Percentiles rank a stretch among this genome's conserved stretches.
Evolutionary conservation across 1,139 yeast species (phyloP).

Genomic region (Candida buenavistaensis): DNA sequence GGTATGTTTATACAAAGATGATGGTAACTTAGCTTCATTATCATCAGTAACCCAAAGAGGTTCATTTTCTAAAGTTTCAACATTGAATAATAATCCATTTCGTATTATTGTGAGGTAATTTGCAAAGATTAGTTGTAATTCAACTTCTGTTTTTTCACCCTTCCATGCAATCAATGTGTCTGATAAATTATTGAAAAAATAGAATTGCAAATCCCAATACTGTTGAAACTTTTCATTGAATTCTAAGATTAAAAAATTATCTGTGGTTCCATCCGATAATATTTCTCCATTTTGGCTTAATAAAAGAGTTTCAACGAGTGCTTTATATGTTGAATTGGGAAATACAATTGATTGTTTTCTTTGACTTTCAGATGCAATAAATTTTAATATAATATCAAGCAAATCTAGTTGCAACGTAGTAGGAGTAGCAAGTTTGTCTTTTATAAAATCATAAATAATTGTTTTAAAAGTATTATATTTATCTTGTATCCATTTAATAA

Average conservation of each 20-base stretch:
- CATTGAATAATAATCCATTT: conserved; percentile 25
- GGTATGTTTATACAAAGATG: conserved; percentile 52
- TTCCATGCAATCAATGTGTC: conserved; percentile 26
- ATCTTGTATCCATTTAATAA: conserved; percentile 63
- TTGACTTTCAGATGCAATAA: conserved; percentile 60
- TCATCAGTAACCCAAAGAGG: conserved; percentile 25
- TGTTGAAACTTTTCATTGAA: conserved; percentile 48
- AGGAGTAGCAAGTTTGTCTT: conserved; percentile 29
- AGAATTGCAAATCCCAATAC: conserved; percentile 68
- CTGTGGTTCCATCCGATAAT: conserved; percentile 47
- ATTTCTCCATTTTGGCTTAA: conserved; percentile 37
- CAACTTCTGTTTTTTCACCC: conserved; percentile 16
- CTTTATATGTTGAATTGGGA: conserved; percentile 56
- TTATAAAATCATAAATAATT: conserved; percentile 42
- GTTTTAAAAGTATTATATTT: conserved; percentile 59
- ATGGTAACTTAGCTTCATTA: conserved; percentile 46
- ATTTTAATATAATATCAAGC: conserved; percentile 61
- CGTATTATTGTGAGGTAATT: conserved; percentile 42
- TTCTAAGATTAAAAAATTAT: conserved; percentile 58
- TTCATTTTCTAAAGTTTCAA: conserved; percentile 31
- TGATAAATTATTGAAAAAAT: conserved; percentile 45
- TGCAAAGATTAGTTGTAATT: conserved; percentile 30
- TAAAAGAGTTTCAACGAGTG: conserved; percentile 48
- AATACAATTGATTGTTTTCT: conserved; percentile 59
- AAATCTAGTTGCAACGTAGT: conserved; percentile 59